Base-by-base conservation (phyloP, 2,329 filamentous ascomycete genomes). In the Hypoxylon sp. region DNA sequence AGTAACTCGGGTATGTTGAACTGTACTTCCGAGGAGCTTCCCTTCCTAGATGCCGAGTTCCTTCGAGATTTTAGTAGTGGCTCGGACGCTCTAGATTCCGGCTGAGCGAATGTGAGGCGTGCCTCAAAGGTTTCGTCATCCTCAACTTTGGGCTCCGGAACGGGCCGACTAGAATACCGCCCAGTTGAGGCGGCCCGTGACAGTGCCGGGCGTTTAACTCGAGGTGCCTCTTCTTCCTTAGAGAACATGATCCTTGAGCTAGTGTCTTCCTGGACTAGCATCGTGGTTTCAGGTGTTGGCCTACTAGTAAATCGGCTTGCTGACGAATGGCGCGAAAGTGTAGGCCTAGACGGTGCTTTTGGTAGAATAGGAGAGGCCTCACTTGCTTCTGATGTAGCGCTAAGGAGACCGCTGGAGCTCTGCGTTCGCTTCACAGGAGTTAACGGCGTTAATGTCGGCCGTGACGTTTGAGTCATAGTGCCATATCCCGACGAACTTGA, bases 171-270 rank as follows among this genome's bases (percentile, higher is more conserved):
- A 0, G 86, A 86, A 74, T 92, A 89, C 56, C 84, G 85, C 3
- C 83, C 82, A 16, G 83, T 73, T 0, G 87, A 89, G 9, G 81
- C 78, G 28, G 82, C 80, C 2, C 82, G 78, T 6, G 81, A 81
- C 12, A 82, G 69, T 0, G 77, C 69, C 9, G 81, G 80, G 42
- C 78, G 74, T 42, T 61, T 64, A 14, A 53, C 44, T 14, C 73
- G 69, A 18, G 74, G 77, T 6, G 71, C 65, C 4, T 75, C 72
- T 7, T 78, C 75, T 4, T 78, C 68, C 54, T 89, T 82, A 8
- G 87, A 87, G 77, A 96, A 96, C 85, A 91, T 92, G 67, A 96
- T 93, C 1, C 85, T 89, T 0, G 90, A 89, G 0, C 88, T 90
- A 0, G 85, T 81, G 0, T 85, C 87, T 60, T 90, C 91, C 64